Percentiles rank a stretch among this genome's conserved stretches.
These are phyloP conservation scores for Pezizomycotina sp. DNA, from an alignment of 2,329 filamentous ascomycete genomes.

Conservation along the genomic window DNA sequence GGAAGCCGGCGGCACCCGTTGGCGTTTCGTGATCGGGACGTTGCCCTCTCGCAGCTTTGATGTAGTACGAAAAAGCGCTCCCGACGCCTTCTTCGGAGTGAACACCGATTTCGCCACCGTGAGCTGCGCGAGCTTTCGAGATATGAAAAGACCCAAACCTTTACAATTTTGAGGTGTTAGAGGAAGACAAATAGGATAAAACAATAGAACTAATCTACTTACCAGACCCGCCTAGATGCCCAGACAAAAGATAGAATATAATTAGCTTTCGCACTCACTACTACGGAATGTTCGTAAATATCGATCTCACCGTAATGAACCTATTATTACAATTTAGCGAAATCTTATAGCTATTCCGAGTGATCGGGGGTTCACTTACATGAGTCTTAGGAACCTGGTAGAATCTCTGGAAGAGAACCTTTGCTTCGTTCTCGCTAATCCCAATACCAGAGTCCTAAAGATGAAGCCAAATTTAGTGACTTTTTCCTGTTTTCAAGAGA, in stretches of 20 bases:
- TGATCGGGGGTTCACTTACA: too few relatives aligned
- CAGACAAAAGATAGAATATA: too few relatives aligned
- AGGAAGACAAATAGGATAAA: too few relatives aligned
- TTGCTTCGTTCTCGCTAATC: constrained; percentile 28
- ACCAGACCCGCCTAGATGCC: too few relatives aligned
- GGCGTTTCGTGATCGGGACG: constrained; percentile 22
- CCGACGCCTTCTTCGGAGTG: constrained; percentile 49
- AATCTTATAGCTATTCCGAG: too few relatives aligned
- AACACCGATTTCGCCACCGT: constrained; percentile 63
- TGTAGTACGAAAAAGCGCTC: constrained; percentile 61
- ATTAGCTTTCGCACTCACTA: too few relatives aligned
- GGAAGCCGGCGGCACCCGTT: background rate
- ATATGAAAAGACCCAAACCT: constrained; percentile 59
- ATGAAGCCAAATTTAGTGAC: too few relatives aligned
- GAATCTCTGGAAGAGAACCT: constrained; percentile 23
- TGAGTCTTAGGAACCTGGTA: constrained; percentile 32
- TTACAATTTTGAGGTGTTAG: too few relatives aligned
- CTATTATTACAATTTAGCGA: too few relatives aligned
- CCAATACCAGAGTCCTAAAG: constrained; percentile 20
- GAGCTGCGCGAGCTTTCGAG: constrained; percentile 58
- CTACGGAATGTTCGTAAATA: too few relatives aligned
- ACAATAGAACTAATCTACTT: too few relatives aligned
- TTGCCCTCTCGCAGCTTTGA: constrained; percentile 47
- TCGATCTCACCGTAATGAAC: too few relatives aligned
- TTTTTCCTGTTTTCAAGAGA: background rate